Base-by-base conservation (phyloP, 2,329 filamentous ascomycete genomes). In the Xenoacremonium recifei region DNA sequence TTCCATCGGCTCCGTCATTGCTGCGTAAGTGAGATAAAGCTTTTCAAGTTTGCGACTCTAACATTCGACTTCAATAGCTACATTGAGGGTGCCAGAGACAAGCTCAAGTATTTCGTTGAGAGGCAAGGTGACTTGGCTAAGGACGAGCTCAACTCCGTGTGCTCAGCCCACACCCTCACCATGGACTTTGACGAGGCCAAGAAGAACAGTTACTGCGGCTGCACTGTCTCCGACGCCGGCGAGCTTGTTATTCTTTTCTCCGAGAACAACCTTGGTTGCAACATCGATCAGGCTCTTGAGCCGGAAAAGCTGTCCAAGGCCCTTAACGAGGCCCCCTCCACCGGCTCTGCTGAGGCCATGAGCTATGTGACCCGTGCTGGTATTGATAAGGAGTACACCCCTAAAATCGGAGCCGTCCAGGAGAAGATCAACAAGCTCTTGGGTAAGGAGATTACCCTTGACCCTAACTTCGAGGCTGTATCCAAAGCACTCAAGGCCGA, bases 201-300 rank as follows among this genome's bases (percentile, higher is more conserved):
- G 11, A 63, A 66, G 34, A 64, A 71, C 49, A 57, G 53, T 7
- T 77, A 75, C 59, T 68, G 67, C 51, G 72, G 75, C 37, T 58
- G 46, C 44, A 66, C 68, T 38, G 59, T 80, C 34, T 54, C 59
- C 2, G 11, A 49, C 1, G 67, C 72, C 4, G 73, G 74, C 34
- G 61, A 67, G 46, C 69, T 80, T 6, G 61, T 67, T 42, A 64
- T 79, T n/a, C 53, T 77, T 30, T 79, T 79, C 58, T 50, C 59
- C 13, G 60, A 65, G 19, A 51, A 55, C 4, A 50, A 60, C 37
- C 64, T 80, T 1, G 76, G 71, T 34, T 60, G 54, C 51, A 79
- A 80, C 61, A 63, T 69, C 44, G 50, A 58, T 53, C 48, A 70
- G 33, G 66, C 68, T 40, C 47, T 69, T 15, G 52, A 66, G 7